Base-by-base conservation (phyloP, 225 moss, liverwort and hornwort genomes). In the Asterella californica region DNA sequence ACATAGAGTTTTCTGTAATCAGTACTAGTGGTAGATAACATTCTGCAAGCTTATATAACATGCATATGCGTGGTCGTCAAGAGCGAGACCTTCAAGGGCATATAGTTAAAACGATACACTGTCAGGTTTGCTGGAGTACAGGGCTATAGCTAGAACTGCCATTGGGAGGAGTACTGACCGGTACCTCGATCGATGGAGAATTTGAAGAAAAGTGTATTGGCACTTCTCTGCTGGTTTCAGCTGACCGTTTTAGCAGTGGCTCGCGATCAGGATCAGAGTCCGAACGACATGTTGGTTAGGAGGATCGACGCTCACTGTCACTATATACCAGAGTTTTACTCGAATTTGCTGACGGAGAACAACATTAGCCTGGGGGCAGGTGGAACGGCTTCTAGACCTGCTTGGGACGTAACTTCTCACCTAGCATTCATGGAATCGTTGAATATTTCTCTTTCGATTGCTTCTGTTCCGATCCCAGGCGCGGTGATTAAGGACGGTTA, bases 231-330 rank as follows among this genome's bases (percentile, higher is more conserved):
- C 22, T 72, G 48, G 49, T 29, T 72, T 47, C 72, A 72, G 29
- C 25, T 72, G 72, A 49, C 72, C 15, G 14, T n/a, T 24, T 33
- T 48, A 1, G 72, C 72, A 19, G 18, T 36, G 9, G 48, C 47
- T 49, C 6, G 11, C 6, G 48, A 48, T 48, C 63, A 63, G n/a
- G 15, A 8, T 8, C 1, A 9, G 5, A n/a, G 15, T 6, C 6
- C 10, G 8, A 29, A 0, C n/a, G n/a, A n/a, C n/a, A n/a, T n/a
- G n/a, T n/a, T n/a, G n/a, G n/a, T n/a, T n/a, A 72, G 27, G 72
- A 33, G 32, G 25, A 78, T 85, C 15, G 85, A 85, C 69, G 82
- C 85, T 1, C 85, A 85, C 63, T 29, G 21, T 2, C 84, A 85
- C 53, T 81, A 61, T 55, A 34, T 79, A 11, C 84, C 84, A 4